Evolutionary conservation across 768 basidiomycete genomes (phyloP).

Genomic region (Mycena rebaudengoi): DNA sequence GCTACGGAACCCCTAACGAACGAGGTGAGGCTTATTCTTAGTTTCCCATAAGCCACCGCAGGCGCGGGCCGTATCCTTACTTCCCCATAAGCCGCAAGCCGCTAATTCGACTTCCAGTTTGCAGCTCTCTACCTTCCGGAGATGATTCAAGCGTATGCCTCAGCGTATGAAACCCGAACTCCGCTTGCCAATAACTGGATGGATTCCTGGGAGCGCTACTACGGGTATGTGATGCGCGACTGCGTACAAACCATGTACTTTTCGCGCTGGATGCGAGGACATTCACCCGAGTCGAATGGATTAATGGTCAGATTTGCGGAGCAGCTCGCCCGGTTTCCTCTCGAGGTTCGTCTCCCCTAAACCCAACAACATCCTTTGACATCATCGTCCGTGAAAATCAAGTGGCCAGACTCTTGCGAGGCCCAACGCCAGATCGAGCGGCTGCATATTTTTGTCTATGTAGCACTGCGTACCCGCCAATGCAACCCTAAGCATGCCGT

Average conservation of each 20-base stretch:
- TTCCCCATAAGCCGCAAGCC: not conserved
- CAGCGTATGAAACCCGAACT: constrained; percentile 8
- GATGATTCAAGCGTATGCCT: constrained; percentile 9
- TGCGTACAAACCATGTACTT: constrained; percentile 19
- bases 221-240: constrained; percentile 8
- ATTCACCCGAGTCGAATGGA: not conserved
- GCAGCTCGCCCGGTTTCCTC: not conserved
- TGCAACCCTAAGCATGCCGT: constrained; percentile 14
- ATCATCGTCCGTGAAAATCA: too few species aligned
- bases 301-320: constrained; percentile 16
- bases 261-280: constrained; percentile 25
- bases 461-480: constrained; percentile 18
- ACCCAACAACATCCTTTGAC: not conserved
- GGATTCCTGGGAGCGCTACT: constrained; percentile 22
- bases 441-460: not conserved
- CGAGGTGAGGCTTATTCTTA: too few species aligned
- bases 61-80: not conserved
- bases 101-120: not conserved
- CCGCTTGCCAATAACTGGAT: constrained; percentile 15
- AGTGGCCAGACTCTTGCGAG: constrained; percentile 19
- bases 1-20: constrained; percentile 17
- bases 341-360: constrained; percentile 1
- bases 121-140: constrained; percentile 10
- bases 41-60: too few species aligned
- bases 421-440: constrained; percentile 22